These are phyloP conservation scores for Mycena sp. DNA, from an alignment of 1,284 basidiomycete genomes.

Conservation along the genomic window DNA sequence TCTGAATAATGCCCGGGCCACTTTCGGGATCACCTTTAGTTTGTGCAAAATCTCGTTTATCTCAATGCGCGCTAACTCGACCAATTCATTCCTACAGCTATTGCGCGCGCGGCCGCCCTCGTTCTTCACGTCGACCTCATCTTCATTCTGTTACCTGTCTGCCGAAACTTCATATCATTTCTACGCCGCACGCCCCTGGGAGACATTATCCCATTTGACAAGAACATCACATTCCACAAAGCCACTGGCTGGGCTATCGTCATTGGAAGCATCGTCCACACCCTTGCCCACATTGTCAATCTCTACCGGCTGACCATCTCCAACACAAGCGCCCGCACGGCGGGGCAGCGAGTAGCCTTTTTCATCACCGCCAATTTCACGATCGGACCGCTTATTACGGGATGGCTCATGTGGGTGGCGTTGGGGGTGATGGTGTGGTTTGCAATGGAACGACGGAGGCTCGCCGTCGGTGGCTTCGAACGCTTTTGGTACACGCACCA, in stretches of 20 bases:
- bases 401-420: constrained; percentile 87
- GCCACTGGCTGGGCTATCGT: constrained; percentile 90
- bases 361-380: constrained; percentile 83
- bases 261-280: constrained; percentile 76
- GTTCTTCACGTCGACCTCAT: constrained; percentile 89
- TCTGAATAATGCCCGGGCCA: constrained; percentile 65
- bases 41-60: constrained; percentile 48
- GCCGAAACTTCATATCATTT: constrained; percentile 89
- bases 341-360: constrained; percentile 63
- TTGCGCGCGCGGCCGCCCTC: constrained; percentile 86
- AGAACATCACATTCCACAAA: constrained; percentile 90
- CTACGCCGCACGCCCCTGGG: constrained; percentile 85
- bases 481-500: constrained; percentile 92
- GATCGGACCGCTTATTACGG: constrained; percentile 90
- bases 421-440: constrained; percentile 85
- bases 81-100: constrained; percentile 54
- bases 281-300: constrained; percentile 83
- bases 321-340: constrained; percentile 60
- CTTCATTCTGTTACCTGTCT: constrained; percentile 91
- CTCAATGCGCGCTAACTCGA: background rate
- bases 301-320: constrained; percentile 74
- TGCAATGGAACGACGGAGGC: constrained; percentile 76
- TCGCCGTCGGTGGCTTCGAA: constrained; percentile 67
- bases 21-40: constrained; percentile 83
- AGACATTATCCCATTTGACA: constrained; percentile 88